phyloP scores from a whole-genome alignment of 176 grass and related monocot genomes.

The Oryza nivara region DNA sequence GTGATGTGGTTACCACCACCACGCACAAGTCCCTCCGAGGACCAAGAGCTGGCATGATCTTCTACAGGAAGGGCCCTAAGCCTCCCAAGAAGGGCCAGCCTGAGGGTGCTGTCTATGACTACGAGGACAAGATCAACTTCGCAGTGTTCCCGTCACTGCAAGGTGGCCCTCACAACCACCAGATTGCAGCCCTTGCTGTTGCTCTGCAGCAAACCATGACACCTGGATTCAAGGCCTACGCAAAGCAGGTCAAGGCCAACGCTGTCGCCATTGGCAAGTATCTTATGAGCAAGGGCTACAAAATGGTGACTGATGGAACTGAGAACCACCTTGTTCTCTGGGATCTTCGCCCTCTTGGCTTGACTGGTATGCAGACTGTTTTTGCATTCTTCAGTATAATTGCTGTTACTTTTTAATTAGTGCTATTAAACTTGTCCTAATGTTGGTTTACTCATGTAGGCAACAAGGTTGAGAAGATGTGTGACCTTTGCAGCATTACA shows the following conservation, averaged over 20 bases:
- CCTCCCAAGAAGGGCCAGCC: slow-evolving; percentile 97
- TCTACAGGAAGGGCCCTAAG: slow-evolving; percentile 97
- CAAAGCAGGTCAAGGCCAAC: slow-evolving; percentile 94
- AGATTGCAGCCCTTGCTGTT: slow-evolving; percentile 93
- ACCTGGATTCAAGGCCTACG: slow-evolving; percentile 93
- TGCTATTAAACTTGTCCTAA: slow-evolving; percentile 12
- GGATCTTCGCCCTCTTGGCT: slow-evolving; percentile 97
- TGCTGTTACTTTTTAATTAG: background rate
- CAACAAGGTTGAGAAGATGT: slow-evolving; percentile 97
- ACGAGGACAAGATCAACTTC: slow-evolving; percentile 95
- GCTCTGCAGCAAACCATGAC: slow-evolving; percentile 78
- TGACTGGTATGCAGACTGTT: slow-evolving; percentile 71
- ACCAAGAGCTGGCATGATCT: slow-evolving; percentile 97
- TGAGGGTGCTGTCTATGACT: slow-evolving; percentile 90
- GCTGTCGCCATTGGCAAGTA: slow-evolving; percentile 91
- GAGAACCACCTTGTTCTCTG: slow-evolving; percentile 99
- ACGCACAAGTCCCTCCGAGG: slow-evolving; percentile 95
- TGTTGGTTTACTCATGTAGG: slow-evolving; percentile 46
- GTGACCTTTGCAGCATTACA: slow-evolving; percentile 92
- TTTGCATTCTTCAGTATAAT: background rate
- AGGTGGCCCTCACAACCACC: slow-evolving; percentile 98
- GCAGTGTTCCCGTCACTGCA: slow-evolving; percentile 98
- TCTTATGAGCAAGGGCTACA: slow-evolving; percentile 98
- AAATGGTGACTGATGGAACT: slow-evolving; percentile 95
- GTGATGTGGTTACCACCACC: slow-evolving; percentile 94